phyloP scores from a whole-genome alignment of 225 moss, liverwort and hornwort species.

The Pleurozium schreberi region DNA sequence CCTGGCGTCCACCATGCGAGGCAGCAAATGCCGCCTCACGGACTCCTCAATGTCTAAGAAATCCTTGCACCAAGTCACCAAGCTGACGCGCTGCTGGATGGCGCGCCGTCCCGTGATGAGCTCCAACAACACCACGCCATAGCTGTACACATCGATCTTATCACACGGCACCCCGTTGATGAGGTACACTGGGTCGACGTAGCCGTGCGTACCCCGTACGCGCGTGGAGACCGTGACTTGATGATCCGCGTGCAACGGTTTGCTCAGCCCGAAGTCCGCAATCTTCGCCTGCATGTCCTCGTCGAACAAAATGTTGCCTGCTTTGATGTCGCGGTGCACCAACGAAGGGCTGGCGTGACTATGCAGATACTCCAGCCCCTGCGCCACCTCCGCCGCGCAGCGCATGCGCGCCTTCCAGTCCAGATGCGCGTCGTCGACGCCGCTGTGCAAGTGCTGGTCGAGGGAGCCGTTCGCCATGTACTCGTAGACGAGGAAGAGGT shows the following conservation, averaged over 20 bases:
- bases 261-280: conserved; percentile 44
- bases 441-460: conserved; percentile 30
- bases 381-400: conserved; percentile 42
- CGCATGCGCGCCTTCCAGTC: conserved; percentile 51
- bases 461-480: conserved; percentile 30
- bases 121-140: conserved; percentile 67
- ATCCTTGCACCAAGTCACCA: conserved; percentile 50
- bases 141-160: conserved; percentile 79
- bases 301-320: conserved; percentile 39
- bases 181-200: conserved; percentile 44
- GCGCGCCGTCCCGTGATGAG: conserved; percentile 63
- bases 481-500: conserved; percentile 41
- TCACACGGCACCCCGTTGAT: conserved; percentile 31
- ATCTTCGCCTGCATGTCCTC: conserved; percentile 48
- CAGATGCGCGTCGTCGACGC: background rate
- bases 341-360: conserved; percentile 41
- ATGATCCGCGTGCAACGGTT: conserved; percentile 20
- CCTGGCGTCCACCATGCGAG: conserved; percentile 44
- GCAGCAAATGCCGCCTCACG: conserved; percentile 42
- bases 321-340: conserved; percentile 41
- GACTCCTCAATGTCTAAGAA: conserved; percentile 29
- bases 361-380: conserved; percentile 44
- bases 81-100: conserved; percentile 37
- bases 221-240: conserved; percentile 37
- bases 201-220: conserved; percentile 43